Evolutionary conservation across 768 basidiomycete genomes (phyloP).

Genomic region (Crepidotus variabilis): DNA sequence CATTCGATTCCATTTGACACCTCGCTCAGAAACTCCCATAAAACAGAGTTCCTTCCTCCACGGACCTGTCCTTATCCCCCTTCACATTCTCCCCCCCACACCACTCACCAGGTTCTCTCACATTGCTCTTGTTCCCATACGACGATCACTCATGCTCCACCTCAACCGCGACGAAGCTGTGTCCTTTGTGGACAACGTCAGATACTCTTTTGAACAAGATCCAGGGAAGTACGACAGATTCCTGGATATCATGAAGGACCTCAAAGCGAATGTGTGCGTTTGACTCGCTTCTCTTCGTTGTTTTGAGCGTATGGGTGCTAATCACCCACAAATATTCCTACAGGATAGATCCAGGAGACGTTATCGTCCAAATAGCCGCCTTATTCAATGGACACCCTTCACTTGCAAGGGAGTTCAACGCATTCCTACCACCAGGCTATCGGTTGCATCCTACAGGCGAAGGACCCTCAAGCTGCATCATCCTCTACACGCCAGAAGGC

Average conservation of each 20-base stretch:
- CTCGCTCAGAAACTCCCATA: neutral
- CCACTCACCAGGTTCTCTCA: neutral
- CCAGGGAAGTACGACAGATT: conserved; percentile 93
- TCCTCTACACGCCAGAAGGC: conserved; percentile 1
- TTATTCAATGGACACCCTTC: conserved; percentile 88
- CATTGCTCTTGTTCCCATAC: neutral
- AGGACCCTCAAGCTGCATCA: neutral
- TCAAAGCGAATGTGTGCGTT: conserved; percentile 88
- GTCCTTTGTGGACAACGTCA: conserved; percentile 90
- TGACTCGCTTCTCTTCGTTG: neutral
- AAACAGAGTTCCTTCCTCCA: neutral
- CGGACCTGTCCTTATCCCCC: neutral
- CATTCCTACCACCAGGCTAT: conserved; percentile 91
- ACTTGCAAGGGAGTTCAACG: conserved; percentile 97
- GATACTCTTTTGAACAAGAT: conserved; percentile 82
- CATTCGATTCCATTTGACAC: neutral
- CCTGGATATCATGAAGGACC: conserved; percentile 98
- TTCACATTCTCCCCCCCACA: neutral
- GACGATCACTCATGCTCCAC: neutral
- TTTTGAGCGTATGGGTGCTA: neutral
- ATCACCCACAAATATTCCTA: neutral
- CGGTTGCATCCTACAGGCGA: conserved; percentile 57
- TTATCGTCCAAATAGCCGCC: conserved; percentile 88
- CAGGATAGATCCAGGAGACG: conserved; percentile 95
- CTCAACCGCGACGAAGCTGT: conserved; percentile 89